These are phyloP conservation scores for Astragalus membranaceus DNA, from an alignment of 306 rosid genomes.

Conservation along the genomic window DNA sequence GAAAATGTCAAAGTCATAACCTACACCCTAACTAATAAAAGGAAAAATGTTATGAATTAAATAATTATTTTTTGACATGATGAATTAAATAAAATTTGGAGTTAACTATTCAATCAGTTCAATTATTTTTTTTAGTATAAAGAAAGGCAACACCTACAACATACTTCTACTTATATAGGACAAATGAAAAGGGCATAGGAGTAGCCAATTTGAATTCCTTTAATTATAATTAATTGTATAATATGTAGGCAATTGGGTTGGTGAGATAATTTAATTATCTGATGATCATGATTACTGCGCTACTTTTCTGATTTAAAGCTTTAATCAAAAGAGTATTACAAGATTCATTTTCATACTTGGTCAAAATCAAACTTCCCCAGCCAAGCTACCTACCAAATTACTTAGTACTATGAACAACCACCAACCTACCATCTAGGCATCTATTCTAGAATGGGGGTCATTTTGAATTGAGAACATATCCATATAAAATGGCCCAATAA, in stretches of 20 bases:
- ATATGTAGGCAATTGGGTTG: conserved; percentile 20
- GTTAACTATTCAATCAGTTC: not conserved
- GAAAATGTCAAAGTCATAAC: not conserved
- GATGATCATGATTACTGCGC: not conserved
- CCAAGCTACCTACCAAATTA: conserved; percentile 8
- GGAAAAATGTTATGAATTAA: no score
- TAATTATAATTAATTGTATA: not conserved
- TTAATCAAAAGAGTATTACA: not conserved
- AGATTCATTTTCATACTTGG: not conserved
- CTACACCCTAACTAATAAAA: not conserved
- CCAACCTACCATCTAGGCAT: conserved; percentile 15
- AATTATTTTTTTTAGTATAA: not conserved
- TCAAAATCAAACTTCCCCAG: not conserved
- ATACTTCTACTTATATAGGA: not conserved
- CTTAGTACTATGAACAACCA: not conserved
- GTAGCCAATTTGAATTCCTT: not conserved
- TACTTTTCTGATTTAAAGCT: not conserved
- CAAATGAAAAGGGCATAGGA: not conserved
- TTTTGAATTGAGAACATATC: no score
- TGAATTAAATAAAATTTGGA: not conserved
- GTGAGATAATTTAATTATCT: conserved; percentile 28
- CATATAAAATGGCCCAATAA: no score
- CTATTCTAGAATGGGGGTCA: no score
- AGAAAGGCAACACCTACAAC: not conserved
- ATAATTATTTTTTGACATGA: no score